Base-by-base conservation (phyloP, 345 rosid genomes). In the Excoecaria cochinchinensis region DNA sequence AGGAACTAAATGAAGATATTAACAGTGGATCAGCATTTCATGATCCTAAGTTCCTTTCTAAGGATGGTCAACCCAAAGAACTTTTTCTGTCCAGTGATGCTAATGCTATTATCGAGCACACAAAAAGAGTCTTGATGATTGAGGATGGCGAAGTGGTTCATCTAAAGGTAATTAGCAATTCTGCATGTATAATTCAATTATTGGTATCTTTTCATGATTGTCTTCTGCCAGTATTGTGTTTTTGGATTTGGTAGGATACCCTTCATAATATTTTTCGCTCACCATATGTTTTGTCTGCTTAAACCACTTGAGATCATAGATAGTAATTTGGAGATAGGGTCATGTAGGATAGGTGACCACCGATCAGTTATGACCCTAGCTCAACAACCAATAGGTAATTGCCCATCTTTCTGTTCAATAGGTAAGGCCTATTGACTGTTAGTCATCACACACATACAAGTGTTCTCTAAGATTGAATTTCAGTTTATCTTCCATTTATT, bases 81-180 rank as follows among this genome's bases (percentile, higher is more conserved):
- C 78, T 95, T 70, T 95, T 92, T 73, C 84, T 95, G 64, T 93
- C 93, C 58, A 95, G 93, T 85, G 98, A 92, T 81, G 92, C 92
- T 11, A 87, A 85, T 75, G 98, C 99, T 68, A 85, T 95, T 76
- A 87, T 95, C 81, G 99, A 92, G 83, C 99, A 95, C 79, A 95
- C 98, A 22, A 92, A 85, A 84, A 92, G 79, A 78, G 98, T 91
- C 76, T 76, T 95, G 89, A 86, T 89, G 83, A 90, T 95, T 83
- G 96, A 95, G 85, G 99, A 95, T 72, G 89, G 85, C 57, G 99
- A 95, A 90, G 93, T 92, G 70, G 92, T 92, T 74, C 84, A 91
- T 82, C 85, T 92, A 44, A 92, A 95, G 99, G 98, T 95, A 81
- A 24, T 52, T 62, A 62, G 36, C 19, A 19, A 73, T 69, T 42